phyloP scores from a whole-genome alignment of 2,329 filamentous ascomycete genomes.

The Fusarium hainanense region DNA sequence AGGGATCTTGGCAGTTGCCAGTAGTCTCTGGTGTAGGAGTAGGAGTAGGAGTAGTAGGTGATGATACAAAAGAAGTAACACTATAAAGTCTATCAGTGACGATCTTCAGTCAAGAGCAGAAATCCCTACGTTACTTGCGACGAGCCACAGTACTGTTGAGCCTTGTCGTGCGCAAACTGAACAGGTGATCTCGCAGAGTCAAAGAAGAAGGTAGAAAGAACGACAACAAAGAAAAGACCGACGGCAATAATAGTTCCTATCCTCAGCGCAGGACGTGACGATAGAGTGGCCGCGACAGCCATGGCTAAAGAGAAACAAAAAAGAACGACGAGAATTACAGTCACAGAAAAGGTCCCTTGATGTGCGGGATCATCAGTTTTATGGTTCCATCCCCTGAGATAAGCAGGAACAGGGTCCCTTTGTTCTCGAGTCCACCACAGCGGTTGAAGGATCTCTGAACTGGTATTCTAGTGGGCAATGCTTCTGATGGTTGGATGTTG shows the following conservation, averaged over 20 bases:
- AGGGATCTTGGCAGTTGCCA: constrained; percentile 33
- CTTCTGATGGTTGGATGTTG: neutral
- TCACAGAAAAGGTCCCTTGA: neutral
- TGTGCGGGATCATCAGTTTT: neutral
- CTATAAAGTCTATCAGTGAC: neutral
- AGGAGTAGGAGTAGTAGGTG: neutral
- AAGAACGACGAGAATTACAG: neutral
- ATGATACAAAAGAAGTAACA: constrained; percentile 11
- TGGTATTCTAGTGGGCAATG: neutral
- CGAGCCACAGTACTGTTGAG: constrained; percentile 24
- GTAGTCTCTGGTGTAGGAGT: neutral
- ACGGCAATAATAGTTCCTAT: constrained; percentile 8
- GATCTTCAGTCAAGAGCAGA: rapidly evolving
- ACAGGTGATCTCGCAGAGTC: constrained; percentile 20
- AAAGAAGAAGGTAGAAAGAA: constrained; percentile 28
- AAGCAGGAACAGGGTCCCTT: neutral
- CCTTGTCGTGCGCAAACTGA: constrained; percentile 26
- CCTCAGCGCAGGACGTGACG: constrained; percentile 27
- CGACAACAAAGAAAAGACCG: constrained; percentile 26
- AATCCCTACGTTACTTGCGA: constrained; percentile 2
- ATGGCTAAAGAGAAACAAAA: neutral
- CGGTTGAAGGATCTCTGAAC: neutral
- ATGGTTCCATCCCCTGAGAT: neutral
- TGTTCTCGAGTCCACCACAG: neutral
- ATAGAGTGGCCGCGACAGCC: constrained; percentile 21